Evolutionary conservation across 2,329 filamentous ascomycete species (phyloP).

Genomic region (Huntiella decipiens): DNA sequence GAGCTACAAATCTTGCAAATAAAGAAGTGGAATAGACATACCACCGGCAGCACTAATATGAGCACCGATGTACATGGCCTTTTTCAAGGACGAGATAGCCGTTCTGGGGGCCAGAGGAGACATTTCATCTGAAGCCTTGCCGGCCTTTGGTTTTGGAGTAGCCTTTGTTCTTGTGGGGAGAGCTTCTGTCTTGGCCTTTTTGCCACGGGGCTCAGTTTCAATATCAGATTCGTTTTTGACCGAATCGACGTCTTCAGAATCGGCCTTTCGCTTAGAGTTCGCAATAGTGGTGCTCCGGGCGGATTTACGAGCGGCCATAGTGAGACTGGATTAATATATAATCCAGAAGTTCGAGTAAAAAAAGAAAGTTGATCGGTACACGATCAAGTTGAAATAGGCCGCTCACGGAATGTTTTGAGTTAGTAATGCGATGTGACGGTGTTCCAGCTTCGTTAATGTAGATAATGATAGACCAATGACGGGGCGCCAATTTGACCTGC

Average conservation of each 20-base stretch:
- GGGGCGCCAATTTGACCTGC: too few relatives aligned
- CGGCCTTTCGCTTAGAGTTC: conserved; percentile 9
- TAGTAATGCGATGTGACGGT: too few relatives aligned
- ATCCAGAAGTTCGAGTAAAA: too few relatives aligned
- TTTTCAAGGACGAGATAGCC: conserved; percentile 39
- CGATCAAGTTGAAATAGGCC: too few relatives aligned
- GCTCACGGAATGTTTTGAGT: too few relatives aligned
- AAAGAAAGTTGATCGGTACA: too few relatives aligned
- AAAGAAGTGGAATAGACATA: conserved; percentile 19
- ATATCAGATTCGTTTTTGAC: conserved; percentile 13
- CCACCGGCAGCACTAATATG: conserved; percentile 84
- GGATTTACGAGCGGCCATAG: conserved; percentile 6
- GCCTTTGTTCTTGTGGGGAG: conserved; percentile 6
- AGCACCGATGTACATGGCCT: conserved; percentile 66
- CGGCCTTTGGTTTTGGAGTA: conserved; percentile 15
- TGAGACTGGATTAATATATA: too few relatives aligned
- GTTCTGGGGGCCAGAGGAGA: conserved; percentile 50
- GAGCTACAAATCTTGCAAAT: neutral
- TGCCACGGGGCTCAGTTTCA: conserved; percentile 16
- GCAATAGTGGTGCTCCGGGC: conserved; percentile 4
- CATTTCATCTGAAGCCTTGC: conserved; percentile 25
- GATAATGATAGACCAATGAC: too few relatives aligned
- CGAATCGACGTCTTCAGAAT: conserved; percentile 15
- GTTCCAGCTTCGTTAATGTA: too few relatives aligned
- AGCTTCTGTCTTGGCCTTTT: conserved; percentile 24